Base-by-base conservation (phyloP, 148 eudicot species). In the Salicornia ramosissima region DNA sequence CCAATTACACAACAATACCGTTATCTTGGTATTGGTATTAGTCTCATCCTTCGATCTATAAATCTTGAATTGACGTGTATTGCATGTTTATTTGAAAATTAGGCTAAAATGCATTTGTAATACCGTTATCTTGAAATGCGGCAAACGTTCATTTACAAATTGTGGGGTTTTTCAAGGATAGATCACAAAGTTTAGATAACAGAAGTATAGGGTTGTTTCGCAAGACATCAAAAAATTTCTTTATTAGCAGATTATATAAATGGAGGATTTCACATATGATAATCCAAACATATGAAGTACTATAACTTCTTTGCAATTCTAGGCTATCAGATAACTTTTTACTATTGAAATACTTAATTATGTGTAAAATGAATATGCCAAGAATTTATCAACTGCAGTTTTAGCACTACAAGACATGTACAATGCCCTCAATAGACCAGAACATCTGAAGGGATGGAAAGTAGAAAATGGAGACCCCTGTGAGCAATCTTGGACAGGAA, bases 401-500 rank as follows among this genome's bases (percentile, higher is more conserved):
- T 31, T 77, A 67, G 90, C 84, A 55, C 84, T 93, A 65, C 83
- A 80, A 80, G 90, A 85, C 70, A 75, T 93, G 55, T 93, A 85
- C 82, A 77, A 59, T 69, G 77, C 94, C 67, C 80, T 93, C 65
- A 82, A 85, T 34, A 78, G 22, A 52, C 79, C 98, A 46, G 73
- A 83, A 40, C 90, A 85, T 63, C 83, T 93, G 28, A 80, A 74
- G 59, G 86, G 85, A 53, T 93, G 98, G 98, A 88, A 74, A 53
- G 57, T 45, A 59, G 75, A 73, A 13, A 88, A 86, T 42, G 90
- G 87, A 61, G 92, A 88, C 67, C 96, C 98, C 10, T 93, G 98
- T 54, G 84, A 60, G 53, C 95, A 93, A 69, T 72, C 86, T 11
- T 93, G 98, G 98, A 79, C 66, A 14, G 98, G 98, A 78, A 72